phyloP scores from a whole-genome alignment of 495 filamentous ascomycete species.

The Trichoderma erinaceum region DNA sequence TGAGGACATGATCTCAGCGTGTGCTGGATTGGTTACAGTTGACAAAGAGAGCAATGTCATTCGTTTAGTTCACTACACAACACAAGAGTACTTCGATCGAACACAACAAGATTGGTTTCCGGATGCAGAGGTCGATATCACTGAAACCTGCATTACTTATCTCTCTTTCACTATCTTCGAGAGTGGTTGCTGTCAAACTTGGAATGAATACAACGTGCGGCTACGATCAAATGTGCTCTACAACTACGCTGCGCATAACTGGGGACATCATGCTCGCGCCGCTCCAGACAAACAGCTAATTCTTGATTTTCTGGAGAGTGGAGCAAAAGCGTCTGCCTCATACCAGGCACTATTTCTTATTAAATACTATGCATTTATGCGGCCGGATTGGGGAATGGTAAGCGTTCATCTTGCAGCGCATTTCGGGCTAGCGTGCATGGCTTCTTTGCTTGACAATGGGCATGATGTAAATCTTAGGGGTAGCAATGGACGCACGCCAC shows the following conservation, averaged over 20 bases:
- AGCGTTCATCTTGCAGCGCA: background rate
- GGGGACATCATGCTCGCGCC: constrained; percentile 38
- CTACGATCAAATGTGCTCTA: constrained; percentile 31
- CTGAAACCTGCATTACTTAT: constrained; percentile 39
- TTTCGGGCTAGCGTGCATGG: background rate
- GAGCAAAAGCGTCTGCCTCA: constrained; percentile 21
- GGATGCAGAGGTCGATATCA: constrained; percentile 30
- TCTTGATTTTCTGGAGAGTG: constrained; percentile 21
- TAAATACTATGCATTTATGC: too few relatives aligned
- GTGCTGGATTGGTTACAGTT: constrained; percentile 47
- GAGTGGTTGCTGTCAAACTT: background rate
- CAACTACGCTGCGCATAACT: constrained; percentile 38
- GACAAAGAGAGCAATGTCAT: constrained; percentile 42
- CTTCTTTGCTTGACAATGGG: constrained; percentile 19
- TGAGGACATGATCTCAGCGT: constrained; percentile 40
- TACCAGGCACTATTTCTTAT: constrained; percentile 14
- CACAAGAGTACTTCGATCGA: constrained; percentile 46
- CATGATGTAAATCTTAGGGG: background rate
- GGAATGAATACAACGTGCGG: constrained; percentile 14
- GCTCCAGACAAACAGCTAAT: background rate
- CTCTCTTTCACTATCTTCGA: constrained; percentile 26
- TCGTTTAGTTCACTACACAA: constrained; percentile 51
- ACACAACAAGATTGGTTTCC: constrained; percentile 32
- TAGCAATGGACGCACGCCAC: background rate
- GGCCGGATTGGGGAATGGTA: background rate